A percentile compares a stretch with the other conserved stretches of the same genome.
phyloP scores from a whole-genome alignment of 352 stramenopile species.

The Phytopythium sindhum region DNA sequence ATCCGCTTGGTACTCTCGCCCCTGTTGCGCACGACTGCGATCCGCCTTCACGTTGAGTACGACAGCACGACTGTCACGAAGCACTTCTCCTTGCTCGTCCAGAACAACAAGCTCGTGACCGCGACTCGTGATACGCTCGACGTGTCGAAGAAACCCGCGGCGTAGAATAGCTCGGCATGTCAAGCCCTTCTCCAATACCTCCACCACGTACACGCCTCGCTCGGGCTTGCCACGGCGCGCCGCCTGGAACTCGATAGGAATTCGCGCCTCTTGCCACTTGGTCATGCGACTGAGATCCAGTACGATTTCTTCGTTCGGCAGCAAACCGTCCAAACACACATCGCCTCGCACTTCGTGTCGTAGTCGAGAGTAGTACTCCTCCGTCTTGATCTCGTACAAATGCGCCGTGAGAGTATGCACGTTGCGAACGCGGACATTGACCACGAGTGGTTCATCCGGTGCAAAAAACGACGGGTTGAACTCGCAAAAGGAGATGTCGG shows the following conservation, averaged over 20 bases:
- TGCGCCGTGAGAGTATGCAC: slow-evolving; percentile 50
- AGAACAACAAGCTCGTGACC: slow-evolving; percentile 53
- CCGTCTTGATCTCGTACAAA: slow-evolving; percentile 57
- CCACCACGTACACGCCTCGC: slow-evolving; percentile 58
- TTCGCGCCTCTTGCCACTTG: slow-evolving; percentile 36
- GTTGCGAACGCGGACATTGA: slow-evolving; percentile 45
- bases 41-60: slow-evolving; percentile 42
- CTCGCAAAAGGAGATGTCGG: slow-evolving; percentile 44
- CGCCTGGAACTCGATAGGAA: slow-evolving; percentile 28
- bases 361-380: slow-evolving; percentile 50
- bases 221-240: slow-evolving; percentile 8
- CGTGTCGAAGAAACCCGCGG: slow-evolving; percentile 49
- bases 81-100: slow-evolving; percentile 36
- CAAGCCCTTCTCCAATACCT: slow-evolving; percentile 50
- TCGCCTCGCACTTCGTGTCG: slow-evolving; percentile 44
- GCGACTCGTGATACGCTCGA: slow-evolving; percentile 36
- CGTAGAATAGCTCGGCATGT: slow-evolving; percentile 55
- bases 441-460: slow-evolving; percentile 29
- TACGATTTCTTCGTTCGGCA: slow-evolving; percentile 50
- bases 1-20: slow-evolving; percentile 26
- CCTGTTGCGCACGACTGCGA: slow-evolving; percentile 28
- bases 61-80: slow-evolving; percentile 28
- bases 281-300: slow-evolving; percentile 46
- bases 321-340: slow-evolving; percentile 51
- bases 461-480: slow-evolving; percentile 42